Conservation (phyloP, 257 asterid genomes). For the Solanum appendiculatum region DNA sequence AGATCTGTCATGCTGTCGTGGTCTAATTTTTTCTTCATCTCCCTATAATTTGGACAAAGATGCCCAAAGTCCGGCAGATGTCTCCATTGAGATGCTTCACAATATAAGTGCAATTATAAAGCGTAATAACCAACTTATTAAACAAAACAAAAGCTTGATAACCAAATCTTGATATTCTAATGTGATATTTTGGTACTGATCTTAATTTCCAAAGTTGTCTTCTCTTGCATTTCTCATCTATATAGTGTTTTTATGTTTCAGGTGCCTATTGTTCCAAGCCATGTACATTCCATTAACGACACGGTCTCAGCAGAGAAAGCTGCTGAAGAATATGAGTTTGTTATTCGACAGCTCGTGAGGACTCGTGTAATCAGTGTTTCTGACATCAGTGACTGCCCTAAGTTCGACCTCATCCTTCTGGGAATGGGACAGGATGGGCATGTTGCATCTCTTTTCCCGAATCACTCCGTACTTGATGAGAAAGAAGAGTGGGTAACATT, state of each 20-base stretch:
- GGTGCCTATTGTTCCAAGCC: conserved; percentile 82
- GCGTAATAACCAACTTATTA: not conserved
- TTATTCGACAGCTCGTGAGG: conserved; percentile 73
- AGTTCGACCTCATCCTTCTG: conserved; percentile 53
- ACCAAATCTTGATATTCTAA: not conserved
- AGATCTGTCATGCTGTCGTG: not conserved
- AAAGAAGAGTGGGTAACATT: conserved; percentile 56
- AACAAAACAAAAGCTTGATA: not conserved
- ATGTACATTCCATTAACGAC: conserved; percentile 75
- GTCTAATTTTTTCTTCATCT: not conserved
- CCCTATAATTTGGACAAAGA: not conserved
- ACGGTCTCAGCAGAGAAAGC: conserved; percentile 74
- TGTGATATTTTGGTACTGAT: not conserved
- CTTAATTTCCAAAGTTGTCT: not conserved
- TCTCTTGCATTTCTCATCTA: not conserved
- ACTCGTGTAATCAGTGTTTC: conserved; percentile 56
- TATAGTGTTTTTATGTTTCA: conserved; percentile 13
- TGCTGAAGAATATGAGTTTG: conserved; percentile 75
- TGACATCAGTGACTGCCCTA: conserved; percentile 46
- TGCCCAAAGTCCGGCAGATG: not conserved
- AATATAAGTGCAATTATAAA: not conserved
- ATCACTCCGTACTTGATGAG: conserved; percentile 25
- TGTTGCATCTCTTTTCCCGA: conserved; percentile 57
- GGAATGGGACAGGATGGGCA: conserved; percentile 70
- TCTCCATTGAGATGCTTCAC: not conserved